phyloP scores from a whole-genome alignment of 2,329 filamentous ascomycete species.

The Onygena corvina region DNA sequence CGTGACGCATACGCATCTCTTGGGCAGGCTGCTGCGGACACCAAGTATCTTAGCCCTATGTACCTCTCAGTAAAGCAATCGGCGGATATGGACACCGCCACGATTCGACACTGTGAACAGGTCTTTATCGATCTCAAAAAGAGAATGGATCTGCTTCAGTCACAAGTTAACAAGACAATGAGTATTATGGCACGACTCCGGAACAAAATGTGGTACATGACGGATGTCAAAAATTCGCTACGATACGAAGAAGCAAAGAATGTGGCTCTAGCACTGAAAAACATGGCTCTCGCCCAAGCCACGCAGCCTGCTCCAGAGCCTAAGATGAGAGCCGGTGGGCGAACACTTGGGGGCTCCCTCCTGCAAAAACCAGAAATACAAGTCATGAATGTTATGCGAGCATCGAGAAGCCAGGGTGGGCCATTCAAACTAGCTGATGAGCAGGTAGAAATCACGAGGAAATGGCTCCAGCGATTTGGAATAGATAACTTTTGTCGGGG shows the following conservation, averaged over 20 bases:
- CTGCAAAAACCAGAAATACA: constrained; percentile 73
- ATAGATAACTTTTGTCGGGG: constrained; percentile 91
- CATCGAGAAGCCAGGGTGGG: constrained; percentile 69
- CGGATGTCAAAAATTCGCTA: constrained; percentile 80
- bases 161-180: constrained; percentile 62
- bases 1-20: constrained; percentile 46
- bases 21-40: constrained; percentile 50
- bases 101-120: constrained; percentile 29
- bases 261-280: constrained; percentile 75
- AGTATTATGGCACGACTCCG: constrained; percentile 60
- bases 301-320: constrained; percentile 23
- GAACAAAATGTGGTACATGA: constrained; percentile 98
- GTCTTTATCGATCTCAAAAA: constrained; percentile 67
- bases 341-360: constrained; percentile 44
- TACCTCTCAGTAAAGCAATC: constrained; percentile 43
- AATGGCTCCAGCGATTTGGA: constrained; percentile 68
- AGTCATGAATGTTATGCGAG: constrained; percentile 75
- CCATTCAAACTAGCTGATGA: constrained; percentile 95
- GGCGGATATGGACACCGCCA: constrained; percentile 22
- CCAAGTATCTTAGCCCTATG: constrained; percentile 59
- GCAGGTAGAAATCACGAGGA: constrained; percentile 70
- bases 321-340: constrained; percentile 33
- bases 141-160: constrained; percentile 65
- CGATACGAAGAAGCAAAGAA: constrained; percentile 78
- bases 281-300: constrained; percentile 56